Base-by-base conservation (phyloP, 164 flowering plant species). In the Cinnamomum micranthum region DNA sequence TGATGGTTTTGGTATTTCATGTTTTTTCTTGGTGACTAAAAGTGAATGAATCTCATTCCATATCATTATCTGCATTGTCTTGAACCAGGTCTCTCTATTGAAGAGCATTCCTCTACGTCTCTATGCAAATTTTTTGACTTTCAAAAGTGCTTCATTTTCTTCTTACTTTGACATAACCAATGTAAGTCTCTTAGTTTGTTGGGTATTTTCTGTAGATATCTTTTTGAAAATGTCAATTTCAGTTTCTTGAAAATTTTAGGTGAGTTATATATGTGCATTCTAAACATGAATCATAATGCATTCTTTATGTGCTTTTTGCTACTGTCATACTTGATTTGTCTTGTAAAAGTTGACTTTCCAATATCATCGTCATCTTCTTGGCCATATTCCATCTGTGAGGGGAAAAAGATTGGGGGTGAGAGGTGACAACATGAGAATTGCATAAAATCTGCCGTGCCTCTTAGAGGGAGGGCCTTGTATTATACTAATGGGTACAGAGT, bases 41-140 rank as follows among this genome's bases (percentile, higher is more conserved):
- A 41, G 47, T 17, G 17, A 69, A 28, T 69, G 70, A 5, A 33
- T 67, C 70, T 67, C 22, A 19, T 67, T 22, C 15, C 22, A 33
- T 33, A 33, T 17, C 2, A 15, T 28, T 69, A 47, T 69, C 71
- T 69, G 41, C 6, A 22, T 50, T n/a, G 35, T 47, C 23, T 27
- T 41, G 68, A 62, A 55, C 50, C 76, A 82, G 86, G 86, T 81
- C 11, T 75, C 84, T 52, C 68, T 83, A 59, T 71, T 83, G 77
- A 83, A 81, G 75, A 83, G 86, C 79, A 73, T 75, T 50, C 86
- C 84, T 6, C 47, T 83, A 64, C 75, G 84, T 23, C 50, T 81
- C 23, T 77, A 71, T 63, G 86, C 79, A 22, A 83, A 75, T 71
- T 79, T 67, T 65, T 67, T 79, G 71, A 64, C 77, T 64, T 77